Evolutionary conservation across 352 stramenopile genomes (phyloP).

Genomic region (Pelagophyceae sp.): DNA sequence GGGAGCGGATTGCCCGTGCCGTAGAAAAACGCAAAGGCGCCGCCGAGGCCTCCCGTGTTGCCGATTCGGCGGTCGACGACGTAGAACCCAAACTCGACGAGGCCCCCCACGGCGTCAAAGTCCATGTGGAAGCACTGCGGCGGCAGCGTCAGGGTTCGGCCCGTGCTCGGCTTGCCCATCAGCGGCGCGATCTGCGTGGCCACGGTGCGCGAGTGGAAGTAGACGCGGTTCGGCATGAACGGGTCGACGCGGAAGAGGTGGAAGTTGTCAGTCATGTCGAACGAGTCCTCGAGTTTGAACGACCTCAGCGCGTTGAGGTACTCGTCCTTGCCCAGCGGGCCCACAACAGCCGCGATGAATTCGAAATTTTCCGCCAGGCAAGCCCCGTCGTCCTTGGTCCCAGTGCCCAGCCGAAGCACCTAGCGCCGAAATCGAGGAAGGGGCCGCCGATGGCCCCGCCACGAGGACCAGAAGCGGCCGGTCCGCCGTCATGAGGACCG

Average conservation of each 20-base stretch:
- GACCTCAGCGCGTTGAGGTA: conserved; percentile 43
- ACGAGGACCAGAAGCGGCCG: no score
- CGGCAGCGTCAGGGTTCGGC: conserved; percentile 36
- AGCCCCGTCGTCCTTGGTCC: conserved; percentile 43
- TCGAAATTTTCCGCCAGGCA: conserved; percentile 51
- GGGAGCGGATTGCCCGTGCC: conserved; percentile 49
- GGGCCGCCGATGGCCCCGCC: no score
- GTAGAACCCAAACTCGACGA: conserved; percentile 56
- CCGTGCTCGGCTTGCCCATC: conserved; percentile 33
- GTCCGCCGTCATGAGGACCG: no score
- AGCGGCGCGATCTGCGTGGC: conserved; percentile 31
- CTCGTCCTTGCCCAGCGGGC: conserved; percentile 43
- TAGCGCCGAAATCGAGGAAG: no score
- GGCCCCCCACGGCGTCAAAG: conserved; percentile 46
- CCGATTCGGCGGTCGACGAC: conserved; percentile 50
- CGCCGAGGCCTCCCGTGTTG: conserved; percentile 54
- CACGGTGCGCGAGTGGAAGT: conserved; percentile 36
- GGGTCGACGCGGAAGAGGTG: conserved; percentile 40
- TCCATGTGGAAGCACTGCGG: conserved; percentile 48
- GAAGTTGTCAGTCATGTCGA: conserved; percentile 28
- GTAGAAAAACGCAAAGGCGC: conserved; percentile 56
- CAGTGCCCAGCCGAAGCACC: conserved; percentile 36
- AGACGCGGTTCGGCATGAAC: conserved; percentile 48
- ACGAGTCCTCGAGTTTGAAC: conserved; percentile 47
- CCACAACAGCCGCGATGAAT: conserved; percentile 51